Evolutionary conservation across 1,284 basidiomycete genomes (phyloP), one percentile per base, ranked within the genome.

Genomic region (Puccinia horiana): DNA sequence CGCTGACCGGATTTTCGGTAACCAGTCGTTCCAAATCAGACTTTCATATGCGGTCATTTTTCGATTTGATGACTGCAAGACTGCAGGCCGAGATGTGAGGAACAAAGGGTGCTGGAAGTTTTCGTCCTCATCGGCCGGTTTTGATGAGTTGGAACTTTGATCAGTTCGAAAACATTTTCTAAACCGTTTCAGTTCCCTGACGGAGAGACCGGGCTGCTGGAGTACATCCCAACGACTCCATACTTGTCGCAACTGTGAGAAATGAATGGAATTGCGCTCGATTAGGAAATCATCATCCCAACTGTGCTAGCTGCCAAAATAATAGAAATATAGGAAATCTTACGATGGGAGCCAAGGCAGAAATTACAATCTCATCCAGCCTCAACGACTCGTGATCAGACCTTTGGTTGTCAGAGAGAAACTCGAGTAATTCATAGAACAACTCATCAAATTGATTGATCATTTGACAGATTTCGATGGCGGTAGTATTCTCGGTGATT

Each of bases 1-100:
- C 12, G 91, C 90, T 0, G 93, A 93, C 42, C 97, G 92, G n/a
- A 99, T 92, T 87, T 91, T 93, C 0, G 97, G 97, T 35, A 99
- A 89, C 96, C 96, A 99, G 9, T 93, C 89, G 83, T 93, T 93
- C 96, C 96, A 99, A 23, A 99, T 88, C 29, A 99, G 89, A 81
- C 92, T 93, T 86, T 99, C 96, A 87, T 94, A 99, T 0, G 97
- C 92, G 6, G 95, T 95, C 97, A 99, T 99, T 0, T 89, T 76
- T 4, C 80, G 72, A 74, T 18, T 84, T 81, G 67, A 54, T 8
- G 52, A 54, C 23, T 73, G 70, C 26, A 73, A 54, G 47, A 26
- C n/a, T n/a, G 47, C 56, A 37, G 20, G 44, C 32, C 47, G 42
- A 47, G 63, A 49, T 29, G 82, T 56, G 44, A 29, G 47, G 32